Evolutionary conservation across 2,329 filamentous ascomycete genomes (phyloP).

Genomic region (Chaetomiaceae sp.): DNA sequence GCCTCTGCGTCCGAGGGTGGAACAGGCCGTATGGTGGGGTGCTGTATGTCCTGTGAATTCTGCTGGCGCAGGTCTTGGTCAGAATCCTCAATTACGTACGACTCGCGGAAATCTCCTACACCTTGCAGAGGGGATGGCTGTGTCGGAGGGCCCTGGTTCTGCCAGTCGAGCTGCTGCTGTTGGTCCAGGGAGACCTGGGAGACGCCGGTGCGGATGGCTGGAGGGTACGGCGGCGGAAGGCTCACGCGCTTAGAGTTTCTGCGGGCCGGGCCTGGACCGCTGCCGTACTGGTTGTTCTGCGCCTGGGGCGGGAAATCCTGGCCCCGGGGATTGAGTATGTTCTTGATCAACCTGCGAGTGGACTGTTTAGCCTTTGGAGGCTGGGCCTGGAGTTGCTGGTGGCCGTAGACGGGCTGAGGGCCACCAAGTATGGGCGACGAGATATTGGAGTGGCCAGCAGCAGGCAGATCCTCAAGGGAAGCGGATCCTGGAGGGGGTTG

Average conservation of each 20-base stretch:
- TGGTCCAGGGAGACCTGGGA: constrained; percentile 38
- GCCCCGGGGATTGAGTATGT: constrained; percentile 39
- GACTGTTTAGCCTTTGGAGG: constrained; percentile 41
- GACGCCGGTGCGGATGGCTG: constrained; percentile 40
- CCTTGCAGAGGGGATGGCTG: constrained; percentile 45
- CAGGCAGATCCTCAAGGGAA: constrained; percentile 24
- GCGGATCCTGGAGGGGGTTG: constrained; percentile 16
- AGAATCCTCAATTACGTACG: constrained; percentile 36
- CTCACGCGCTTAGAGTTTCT: constrained; percentile 56
- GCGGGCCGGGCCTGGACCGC: constrained; percentile 46
- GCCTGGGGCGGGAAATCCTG: constrained; percentile 27
- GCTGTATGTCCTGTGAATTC: constrained; percentile 38
- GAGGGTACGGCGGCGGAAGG: constrained; percentile 39
- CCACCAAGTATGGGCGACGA: constrained; percentile 25
- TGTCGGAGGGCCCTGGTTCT: constrained; percentile 28
- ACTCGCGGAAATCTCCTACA: constrained; percentile 36
- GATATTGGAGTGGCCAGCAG: constrained; percentile 13
- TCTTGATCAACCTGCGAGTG: constrained; percentile 52
- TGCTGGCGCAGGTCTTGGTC: constrained; percentile 39
- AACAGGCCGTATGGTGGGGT: constrained; percentile 47
- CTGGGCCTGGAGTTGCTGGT: constrained; percentile 26
- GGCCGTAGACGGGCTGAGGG: constrained; percentile 18
- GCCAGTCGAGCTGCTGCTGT: constrained; percentile 35
- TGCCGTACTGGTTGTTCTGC: constrained; percentile 43
- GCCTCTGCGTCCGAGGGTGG: constrained; percentile 41